Percentiles rank a stretch among this genome's conserved stretches.
Conservation (phyloP, 768 basidiomycete species). For the Tephrocybe rancida region DNA sequence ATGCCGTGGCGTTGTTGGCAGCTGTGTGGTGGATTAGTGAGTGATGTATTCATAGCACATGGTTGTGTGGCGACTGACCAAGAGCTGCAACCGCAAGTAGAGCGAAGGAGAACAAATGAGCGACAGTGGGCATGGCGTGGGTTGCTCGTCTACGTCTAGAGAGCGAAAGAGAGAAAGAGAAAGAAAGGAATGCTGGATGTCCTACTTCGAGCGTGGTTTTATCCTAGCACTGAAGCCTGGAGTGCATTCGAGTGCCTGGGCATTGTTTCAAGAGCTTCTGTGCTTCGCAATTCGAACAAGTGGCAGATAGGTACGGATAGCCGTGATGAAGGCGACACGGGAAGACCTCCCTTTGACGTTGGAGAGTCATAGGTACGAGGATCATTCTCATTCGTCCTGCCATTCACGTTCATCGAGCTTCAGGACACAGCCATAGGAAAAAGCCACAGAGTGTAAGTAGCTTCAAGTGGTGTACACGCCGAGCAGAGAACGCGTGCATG, state of each 20-base stretch:
- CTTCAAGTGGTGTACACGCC: no score
- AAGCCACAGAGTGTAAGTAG: no score
- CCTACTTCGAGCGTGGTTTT: conserved; percentile 16
- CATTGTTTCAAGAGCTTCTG: conserved; percentile 12
- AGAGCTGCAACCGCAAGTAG: conserved; percentile 8
- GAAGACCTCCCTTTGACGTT: neutral
- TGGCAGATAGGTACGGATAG: conserved; percentile 29
- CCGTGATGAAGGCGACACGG: conserved; percentile 24
- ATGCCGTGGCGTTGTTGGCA: conserved; percentile 21
- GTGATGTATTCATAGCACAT: neutral
- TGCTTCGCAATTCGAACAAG: conserved; percentile 19
- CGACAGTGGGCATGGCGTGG: conserved; percentile 5
- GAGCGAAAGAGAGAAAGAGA: neutral
- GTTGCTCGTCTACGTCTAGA: neutral
- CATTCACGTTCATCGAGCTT: neutral
- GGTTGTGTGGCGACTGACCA: conserved; percentile 4
- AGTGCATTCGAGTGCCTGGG: conserved; percentile 15
- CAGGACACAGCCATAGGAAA: no score
- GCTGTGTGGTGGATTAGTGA: neutral
- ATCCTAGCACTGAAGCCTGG: no score
- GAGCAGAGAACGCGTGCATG: no score
- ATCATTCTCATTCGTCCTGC: neutral
- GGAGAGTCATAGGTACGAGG: conserved; percentile 15
- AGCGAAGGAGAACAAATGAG: neutral
- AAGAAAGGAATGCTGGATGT: neutral